A percentile compares a stretch with the other conserved stretches of the same genome.
Conservation (phyloP, 345 rosid species). For the Ailanthus altissimus region DNA sequence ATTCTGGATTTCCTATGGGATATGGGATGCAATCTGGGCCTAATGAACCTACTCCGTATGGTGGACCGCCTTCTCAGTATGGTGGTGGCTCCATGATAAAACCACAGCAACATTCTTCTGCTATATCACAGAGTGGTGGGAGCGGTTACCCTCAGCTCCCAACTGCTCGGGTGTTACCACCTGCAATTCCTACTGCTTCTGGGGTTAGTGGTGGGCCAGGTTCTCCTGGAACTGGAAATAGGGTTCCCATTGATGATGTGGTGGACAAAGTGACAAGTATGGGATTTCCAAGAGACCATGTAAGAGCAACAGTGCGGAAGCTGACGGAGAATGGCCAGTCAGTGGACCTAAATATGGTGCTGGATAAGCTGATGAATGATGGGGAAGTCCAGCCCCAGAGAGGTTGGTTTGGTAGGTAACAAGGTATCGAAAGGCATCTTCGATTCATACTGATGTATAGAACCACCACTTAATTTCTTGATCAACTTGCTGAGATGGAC, state of each 20-base stretch:
- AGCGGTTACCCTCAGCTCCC: constrained; percentile 78
- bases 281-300: constrained; percentile 94
- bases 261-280: constrained; percentile 75
- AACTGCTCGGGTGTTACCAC: constrained; percentile 74
- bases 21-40: constrained; percentile 52
- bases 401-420: constrained; percentile 77
- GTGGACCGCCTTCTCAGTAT: constrained; percentile 61
- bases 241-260: constrained; percentile 79
- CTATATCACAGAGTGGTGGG: constrained; percentile 45
- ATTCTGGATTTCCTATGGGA: constrained; percentile 62
- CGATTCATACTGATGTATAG: constrained; percentile 30
- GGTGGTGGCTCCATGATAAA: constrained; percentile 57
- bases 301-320: constrained; percentile 73
- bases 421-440: background rate
- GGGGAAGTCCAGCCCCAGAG: constrained; percentile 69
- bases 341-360: constrained; percentile 83
- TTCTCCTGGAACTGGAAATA: constrained; percentile 67
- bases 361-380: constrained; percentile 92
- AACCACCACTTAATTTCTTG: constrained; percentile 14
- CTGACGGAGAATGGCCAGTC: constrained; percentile 85
- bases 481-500: constrained; percentile 13
- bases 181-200: constrained; percentile 67
- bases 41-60: constrained; percentile 51
- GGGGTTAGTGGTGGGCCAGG: constrained; percentile 56
- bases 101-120: constrained; percentile 43